Evolutionary conservation across 2,329 filamentous ascomycete genomes (phyloP).

Genomic region (Tricladium varicosporioides): DNA sequence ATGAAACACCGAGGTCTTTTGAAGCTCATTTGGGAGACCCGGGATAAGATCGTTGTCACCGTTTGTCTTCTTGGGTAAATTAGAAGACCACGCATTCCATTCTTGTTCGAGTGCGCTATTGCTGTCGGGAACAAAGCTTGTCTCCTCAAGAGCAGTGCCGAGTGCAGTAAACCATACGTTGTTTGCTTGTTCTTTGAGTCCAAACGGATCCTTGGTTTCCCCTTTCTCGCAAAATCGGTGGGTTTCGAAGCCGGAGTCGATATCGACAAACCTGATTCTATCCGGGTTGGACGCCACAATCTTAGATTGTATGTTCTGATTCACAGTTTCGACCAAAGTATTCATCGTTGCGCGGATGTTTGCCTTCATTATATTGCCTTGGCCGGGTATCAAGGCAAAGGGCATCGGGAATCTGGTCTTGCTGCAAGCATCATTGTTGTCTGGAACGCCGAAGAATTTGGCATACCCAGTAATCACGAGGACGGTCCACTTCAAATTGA

Average conservation of each 20-base stretch:
- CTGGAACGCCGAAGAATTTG: not conserved
- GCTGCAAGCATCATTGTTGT: not conserved
- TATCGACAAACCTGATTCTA: conserved; percentile 5
- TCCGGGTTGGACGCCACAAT: not conserved
- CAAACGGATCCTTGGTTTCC: not conserved
- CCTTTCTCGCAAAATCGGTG: conserved; percentile 8
- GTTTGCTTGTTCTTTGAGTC: not conserved
- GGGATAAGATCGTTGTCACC: not conserved
- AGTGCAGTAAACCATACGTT: not conserved
- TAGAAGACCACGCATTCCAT: not conserved
- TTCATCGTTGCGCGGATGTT: not conserved
- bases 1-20: not conserved
- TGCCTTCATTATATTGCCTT: not conserved
- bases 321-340: not conserved
- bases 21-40: not conserved
- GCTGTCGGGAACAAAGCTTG: not conserved
- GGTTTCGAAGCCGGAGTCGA: not conserved
- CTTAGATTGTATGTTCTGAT: not conserved
- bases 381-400: not conserved
- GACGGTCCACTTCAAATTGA: too few relatives aligned
- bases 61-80: not conserved
- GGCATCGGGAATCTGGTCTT: not conserved
- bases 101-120: not conserved
- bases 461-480: conserved; percentile 1
- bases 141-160: not conserved